Evolutionary conservation across 805 yeast genomes (phyloP).

Genomic region (Komagataella populi): DNA sequence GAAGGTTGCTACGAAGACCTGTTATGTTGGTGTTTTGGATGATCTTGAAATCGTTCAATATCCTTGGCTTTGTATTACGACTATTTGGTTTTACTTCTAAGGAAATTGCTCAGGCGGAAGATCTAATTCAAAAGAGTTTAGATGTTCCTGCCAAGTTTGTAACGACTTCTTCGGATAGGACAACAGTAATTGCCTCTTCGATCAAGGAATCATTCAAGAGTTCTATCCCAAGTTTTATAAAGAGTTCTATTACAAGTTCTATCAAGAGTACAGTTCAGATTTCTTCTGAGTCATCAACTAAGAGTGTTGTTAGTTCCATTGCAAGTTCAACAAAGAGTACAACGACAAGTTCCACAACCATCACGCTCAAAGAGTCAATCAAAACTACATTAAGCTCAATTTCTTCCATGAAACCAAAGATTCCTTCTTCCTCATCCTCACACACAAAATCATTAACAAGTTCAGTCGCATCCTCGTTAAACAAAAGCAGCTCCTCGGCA

Average conservation of each 20-base stretch:
- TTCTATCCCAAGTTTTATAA: background rate
- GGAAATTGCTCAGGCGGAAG: background rate
- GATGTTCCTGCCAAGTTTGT: background rate
- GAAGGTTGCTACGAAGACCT: conserved; percentile 31
- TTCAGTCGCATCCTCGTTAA: background rate
- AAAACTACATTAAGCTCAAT: background rate
- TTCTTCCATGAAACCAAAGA: background rate
- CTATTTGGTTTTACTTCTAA: background rate
- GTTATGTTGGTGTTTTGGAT: conserved; percentile 32
- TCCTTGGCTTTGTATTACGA: conserved; percentile 1
- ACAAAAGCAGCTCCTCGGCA: too few species aligned
- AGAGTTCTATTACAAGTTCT: background rate
- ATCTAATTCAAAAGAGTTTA: background rate
- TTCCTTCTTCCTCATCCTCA: background rate
- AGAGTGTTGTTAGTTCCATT: background rate
- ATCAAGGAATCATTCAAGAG: background rate
- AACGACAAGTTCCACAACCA: background rate
- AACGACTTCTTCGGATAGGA: background rate
- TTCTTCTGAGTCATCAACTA: background rate
- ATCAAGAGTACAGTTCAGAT: background rate
- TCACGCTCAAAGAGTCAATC: background rate
- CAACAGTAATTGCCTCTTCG: background rate
- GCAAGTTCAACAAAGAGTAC: background rate
- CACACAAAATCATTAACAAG: background rate
- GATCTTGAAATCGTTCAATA: conserved; percentile 20